These are phyloP conservation scores for Pseudogymnoascus pannorum DNA, from an alignment of 2,329 filamentous ascomycete genomes.

Conservation along the genomic window DNA sequence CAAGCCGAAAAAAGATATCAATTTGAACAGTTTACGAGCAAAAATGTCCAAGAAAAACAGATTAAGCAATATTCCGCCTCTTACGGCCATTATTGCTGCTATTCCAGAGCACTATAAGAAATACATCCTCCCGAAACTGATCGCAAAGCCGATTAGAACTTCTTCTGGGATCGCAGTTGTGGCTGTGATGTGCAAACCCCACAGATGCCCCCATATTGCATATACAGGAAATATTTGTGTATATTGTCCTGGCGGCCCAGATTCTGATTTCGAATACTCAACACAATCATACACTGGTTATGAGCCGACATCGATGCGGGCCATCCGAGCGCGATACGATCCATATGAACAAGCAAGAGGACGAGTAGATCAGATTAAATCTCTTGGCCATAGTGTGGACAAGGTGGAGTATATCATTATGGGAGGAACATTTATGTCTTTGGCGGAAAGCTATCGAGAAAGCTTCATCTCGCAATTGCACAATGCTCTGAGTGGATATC, in stretches of 20 bases:
- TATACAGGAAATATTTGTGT: conserved; percentile 99
- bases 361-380: conserved; percentile 92
- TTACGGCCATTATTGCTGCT: conserved; percentile 95
- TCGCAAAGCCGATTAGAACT: conserved; percentile 93
- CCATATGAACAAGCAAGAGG: conserved; percentile 96
- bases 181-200: conserved; percentile 98
- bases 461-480: conserved; percentile 93
- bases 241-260: conserved; percentile 94
- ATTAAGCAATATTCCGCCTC: conserved; percentile 76
- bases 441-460: conserved; percentile 81
- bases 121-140: conserved; percentile 91
- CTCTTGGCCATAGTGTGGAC: conserved; percentile 91
- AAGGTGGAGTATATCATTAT: conserved; percentile 99
- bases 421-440: conserved; percentile 98
- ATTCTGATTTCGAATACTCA: conserved; percentile 98
- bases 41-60: conserved; percentile 91
- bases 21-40: conserved; percentile 79
- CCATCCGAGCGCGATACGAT: conserved; percentile 93
- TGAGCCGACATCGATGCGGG: conserved; percentile 96
- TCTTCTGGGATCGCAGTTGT: conserved; percentile 97
- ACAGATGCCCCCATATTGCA: conserved; percentile 93
- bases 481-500: conserved; percentile 93
- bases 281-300: conserved; percentile 99
- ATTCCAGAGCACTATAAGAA: conserved; percentile 99
- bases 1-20: conserved; percentile 75